Evolutionary conservation across 2,329 filamentous ascomycete species (phyloP).

Genomic region (Neophaeococcomyces mojaviensis): DNA sequence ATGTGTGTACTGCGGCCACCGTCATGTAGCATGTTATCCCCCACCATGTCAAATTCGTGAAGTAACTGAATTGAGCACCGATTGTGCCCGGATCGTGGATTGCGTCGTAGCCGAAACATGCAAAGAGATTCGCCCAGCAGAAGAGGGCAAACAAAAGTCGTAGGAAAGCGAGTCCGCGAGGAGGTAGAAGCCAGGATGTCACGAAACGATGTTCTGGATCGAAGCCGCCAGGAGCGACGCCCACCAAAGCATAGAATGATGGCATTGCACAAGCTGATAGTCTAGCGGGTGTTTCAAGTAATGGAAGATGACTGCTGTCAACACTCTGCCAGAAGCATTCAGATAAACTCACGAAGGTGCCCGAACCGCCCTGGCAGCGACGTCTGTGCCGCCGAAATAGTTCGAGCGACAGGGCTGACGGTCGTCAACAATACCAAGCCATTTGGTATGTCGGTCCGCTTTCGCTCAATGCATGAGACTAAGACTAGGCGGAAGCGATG

Average conservation of each 20-base stretch:
- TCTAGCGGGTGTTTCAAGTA: too few species aligned
- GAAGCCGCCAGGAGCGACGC: conserved; percentile 10
- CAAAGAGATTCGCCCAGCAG: conserved; percentile 61
- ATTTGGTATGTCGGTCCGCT: too few species aligned
- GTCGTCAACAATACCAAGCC: too few species aligned
- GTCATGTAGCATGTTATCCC: conserved; percentile 73
- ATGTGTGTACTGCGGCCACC: conserved; percentile 60
- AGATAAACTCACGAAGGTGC: too few species aligned
- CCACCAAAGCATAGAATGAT: conserved; percentile 7
- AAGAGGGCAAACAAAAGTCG: conserved; percentile 47
- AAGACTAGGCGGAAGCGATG: too few species aligned
- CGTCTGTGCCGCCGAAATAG: too few species aligned
- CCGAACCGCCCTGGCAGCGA: too few species aligned
- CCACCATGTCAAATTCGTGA: conserved; percentile 77
- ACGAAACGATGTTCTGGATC: conserved; percentile 55
- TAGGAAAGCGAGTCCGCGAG: conserved; percentile 43
- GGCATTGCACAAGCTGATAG: not conserved
- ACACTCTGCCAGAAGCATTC: too few species aligned
- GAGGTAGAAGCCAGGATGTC: conserved; percentile 74
- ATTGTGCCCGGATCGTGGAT: conserved; percentile 26
- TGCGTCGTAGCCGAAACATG: conserved; percentile 14
- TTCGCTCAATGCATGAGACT: too few species aligned
- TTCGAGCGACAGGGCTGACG: too few species aligned
- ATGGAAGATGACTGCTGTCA: too few species aligned
- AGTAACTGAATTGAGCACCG: conserved; percentile 64